Percentiles rank a stretch among this genome's conserved stretches.
phyloP scores from a whole-genome alignment of 257 asterid species.

The Asclepias syriaca region DNA sequence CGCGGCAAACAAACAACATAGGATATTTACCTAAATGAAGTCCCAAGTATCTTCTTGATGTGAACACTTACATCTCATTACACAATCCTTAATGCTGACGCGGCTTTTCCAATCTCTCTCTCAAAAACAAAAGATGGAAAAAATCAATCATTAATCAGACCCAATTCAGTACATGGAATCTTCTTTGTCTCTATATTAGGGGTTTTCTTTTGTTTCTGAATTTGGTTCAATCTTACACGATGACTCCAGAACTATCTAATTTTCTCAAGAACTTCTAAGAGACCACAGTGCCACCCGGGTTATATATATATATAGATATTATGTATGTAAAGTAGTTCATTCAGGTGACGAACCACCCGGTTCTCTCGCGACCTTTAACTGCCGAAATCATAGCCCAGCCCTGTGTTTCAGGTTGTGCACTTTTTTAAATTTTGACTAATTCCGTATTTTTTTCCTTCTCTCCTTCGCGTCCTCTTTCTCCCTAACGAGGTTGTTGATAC shows the following conservation, averaged over 20 bases:
- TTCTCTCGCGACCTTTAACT: slow-evolving; percentile 66
- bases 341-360: slow-evolving; percentile 21
- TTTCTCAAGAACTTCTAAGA: too few species aligned
- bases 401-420: slow-evolving; percentile 1
- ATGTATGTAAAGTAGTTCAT: neutral
- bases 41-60: neutral
- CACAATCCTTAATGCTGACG: neutral
- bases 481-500: neutral
- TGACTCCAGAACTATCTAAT: too few species aligned
- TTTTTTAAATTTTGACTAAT: neutral
- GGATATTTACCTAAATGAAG: neutral
- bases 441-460: neutral
- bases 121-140: neutral
- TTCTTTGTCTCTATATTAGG: neutral
- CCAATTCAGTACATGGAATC: neutral
- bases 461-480: neutral
- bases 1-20: neutral
- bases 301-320: too few species aligned
- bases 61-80: neutral
- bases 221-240: neutral
- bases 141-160: neutral
- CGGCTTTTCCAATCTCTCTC: neutral
- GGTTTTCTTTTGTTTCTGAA: neutral
- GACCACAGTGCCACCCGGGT: neutral
- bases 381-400: slow-evolving; percentile 55